phyloP scores from a whole-genome alignment of 2,329 filamentous ascomycete genomes.

The Emmonsia crescens region DNA sequence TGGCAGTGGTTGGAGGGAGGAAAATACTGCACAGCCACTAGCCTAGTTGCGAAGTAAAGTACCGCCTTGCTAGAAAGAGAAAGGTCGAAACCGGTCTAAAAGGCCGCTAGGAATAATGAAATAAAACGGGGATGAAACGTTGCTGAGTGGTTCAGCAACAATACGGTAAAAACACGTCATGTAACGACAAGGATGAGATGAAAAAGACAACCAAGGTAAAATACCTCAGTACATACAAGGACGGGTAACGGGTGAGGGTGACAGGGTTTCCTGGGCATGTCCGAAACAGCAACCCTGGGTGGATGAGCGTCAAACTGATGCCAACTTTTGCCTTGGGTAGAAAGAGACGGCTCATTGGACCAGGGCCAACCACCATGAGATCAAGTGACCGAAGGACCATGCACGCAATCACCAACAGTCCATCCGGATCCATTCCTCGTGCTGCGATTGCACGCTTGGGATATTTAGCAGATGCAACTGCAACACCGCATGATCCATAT shows the following conservation, averaged over 20 bases:
- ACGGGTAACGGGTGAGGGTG: background rate
- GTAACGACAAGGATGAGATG: background rate
- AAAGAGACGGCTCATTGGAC: constrained; percentile 12
- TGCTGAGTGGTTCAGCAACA: background rate
- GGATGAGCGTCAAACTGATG: background rate
- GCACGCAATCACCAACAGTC: constrained; percentile 33
- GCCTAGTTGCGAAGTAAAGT: background rate
- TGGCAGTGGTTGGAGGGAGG: background rate
- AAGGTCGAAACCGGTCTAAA: background rate
- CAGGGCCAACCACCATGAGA: constrained; percentile 28
- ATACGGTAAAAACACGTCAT: constrained; percentile 4
- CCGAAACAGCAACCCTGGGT: background rate
- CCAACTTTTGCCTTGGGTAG: background rate
- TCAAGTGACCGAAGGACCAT: constrained; percentile 53
- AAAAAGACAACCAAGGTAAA: constrained; percentile 3
- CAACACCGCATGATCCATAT: constrained; percentile 3
- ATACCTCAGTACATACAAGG: background rate
- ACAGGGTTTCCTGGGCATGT: background rate
- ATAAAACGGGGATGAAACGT: background rate
- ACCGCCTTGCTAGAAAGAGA: background rate
- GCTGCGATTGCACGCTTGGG: constrained; percentile 12
- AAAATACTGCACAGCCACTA: constrained; percentile 4
- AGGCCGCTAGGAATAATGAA: constrained; percentile 9
- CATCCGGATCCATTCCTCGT: constrained; percentile 20
- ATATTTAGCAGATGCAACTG: constrained; percentile 8